These are phyloP conservation scores for Oryza glumipatula DNA, from an alignment of 176 grass and related monocot genomes.

Conservation along the genomic window DNA sequence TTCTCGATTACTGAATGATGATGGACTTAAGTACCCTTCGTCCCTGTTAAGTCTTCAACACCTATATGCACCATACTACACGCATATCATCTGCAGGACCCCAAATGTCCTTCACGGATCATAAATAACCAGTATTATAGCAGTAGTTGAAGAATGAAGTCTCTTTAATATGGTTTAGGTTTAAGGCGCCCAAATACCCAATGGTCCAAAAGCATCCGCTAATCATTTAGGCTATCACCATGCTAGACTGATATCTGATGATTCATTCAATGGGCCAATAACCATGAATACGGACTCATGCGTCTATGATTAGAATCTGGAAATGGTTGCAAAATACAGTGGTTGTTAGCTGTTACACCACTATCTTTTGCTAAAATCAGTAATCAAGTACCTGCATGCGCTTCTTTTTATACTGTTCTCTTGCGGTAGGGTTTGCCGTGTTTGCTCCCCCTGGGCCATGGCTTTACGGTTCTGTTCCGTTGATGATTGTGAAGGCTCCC, in stretches of 20 bases:
- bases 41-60: too few relatives aligned
- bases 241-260: constrained; percentile 5
- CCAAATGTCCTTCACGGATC: background rate
- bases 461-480: background rate
- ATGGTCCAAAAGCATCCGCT: background rate
- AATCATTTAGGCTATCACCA: background rate
- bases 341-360: background rate
- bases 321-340: background rate
- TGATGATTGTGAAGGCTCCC: background rate
- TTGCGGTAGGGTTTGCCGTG: background rate
- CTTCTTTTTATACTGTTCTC: background rate
- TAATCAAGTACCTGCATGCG: background rate
- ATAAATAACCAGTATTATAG: background rate
- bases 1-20: too few relatives aligned
- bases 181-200: background rate
- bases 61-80: background rate
- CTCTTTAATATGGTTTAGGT: background rate
- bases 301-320: constrained; percentile 25
- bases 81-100: background rate
- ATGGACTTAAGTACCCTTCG: background rate
- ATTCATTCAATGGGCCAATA: constrained; percentile 39
- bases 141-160: background rate
- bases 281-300: background rate
- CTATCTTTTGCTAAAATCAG: background rate
- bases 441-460: background rate